Base-by-base conservation (phyloP, 129 eudicot genomes). In the Pulicaria dysenterica region DNA sequence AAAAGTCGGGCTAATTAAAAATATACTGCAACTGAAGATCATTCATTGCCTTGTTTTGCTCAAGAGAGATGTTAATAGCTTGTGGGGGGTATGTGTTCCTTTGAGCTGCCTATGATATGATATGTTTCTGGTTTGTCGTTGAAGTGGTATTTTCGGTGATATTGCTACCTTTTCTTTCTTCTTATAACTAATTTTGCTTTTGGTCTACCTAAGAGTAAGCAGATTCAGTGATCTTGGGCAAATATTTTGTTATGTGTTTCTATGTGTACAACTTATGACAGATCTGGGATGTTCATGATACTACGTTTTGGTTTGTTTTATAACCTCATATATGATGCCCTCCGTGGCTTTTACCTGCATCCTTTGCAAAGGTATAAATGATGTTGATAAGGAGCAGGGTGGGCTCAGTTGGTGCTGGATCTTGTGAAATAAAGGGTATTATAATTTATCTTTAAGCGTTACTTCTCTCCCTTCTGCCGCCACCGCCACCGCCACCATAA, bases 1-100 rank as follows among this genome's bases (percentile, higher is more conserved):
- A 83, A 75, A 44, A 74, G 83, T n/a, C 87, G 87, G 31, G 83
- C 75, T 61, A 79, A 74, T 79, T 83, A 67, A 79, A 51, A 79
- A 51, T 51, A 51, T 14, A 0, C 3, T 17, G 36, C 36, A 54
- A 54, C 36, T 54, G 59, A 51, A 4, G 8, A 14, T 51, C 57
- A 51, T 24, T 24, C 31, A 4, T 54, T 54, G 31, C 1, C 34
- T 17, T 54, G 11, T 54, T 24, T 24, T 17, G 54, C 63, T 77
- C 61, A 58, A 67, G 69, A 64, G 69, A 67, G 69, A 77, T 70
- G 70, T 69, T 77, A 69, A 69, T 69, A 58, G 76, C 75, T 69
- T 77, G 76, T 60, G 75, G 81, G 68, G 58, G 59, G 59, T 74
- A 74, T 64, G 66, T 74, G 79, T 75, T 65, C 54, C 58, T 74